Evolutionary conservation across 768 basidiomycete genomes (phyloP).

Genomic region (Punctularia strigosozonata): DNA sequence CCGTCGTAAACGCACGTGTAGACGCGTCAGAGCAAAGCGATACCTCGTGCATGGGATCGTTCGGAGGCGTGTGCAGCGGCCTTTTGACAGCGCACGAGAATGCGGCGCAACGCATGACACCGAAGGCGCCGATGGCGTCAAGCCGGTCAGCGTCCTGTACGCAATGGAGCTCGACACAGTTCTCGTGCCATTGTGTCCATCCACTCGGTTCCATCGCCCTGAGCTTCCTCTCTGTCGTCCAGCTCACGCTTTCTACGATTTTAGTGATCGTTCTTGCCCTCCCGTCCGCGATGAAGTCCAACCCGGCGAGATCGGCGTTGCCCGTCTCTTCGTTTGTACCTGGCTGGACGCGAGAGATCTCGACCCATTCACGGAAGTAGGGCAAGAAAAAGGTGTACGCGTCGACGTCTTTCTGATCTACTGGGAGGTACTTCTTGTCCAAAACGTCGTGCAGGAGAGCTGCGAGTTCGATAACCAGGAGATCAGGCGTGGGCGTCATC

Average conservation of each 20-base stretch:
- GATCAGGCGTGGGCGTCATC: constrained; percentile 37
- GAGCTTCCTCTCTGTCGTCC: constrained; percentile 72
- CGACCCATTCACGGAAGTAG: constrained; percentile 42
- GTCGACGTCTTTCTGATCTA: constrained; percentile 38
- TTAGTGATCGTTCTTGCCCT: constrained; percentile 41
- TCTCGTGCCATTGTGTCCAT: constrained; percentile 57
- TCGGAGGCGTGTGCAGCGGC: constrained; percentile 10
- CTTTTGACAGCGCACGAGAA: constrained; percentile 27
- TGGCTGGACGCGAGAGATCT: too few species aligned
- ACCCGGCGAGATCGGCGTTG: constrained; percentile 22
- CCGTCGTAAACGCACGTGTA: too few species aligned
- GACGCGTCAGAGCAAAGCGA: too few species aligned
- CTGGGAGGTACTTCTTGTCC: constrained; percentile 73
- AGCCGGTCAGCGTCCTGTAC: constrained; percentile 43
- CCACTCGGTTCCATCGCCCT: constrained; percentile 35
- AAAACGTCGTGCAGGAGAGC: constrained; percentile 85
- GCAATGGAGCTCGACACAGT: constrained; percentile 68
- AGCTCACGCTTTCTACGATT: constrained; percentile 74
- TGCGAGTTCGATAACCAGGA: constrained; percentile 70
- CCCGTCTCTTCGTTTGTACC: neutral
- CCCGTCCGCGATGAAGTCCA: constrained; percentile 50
- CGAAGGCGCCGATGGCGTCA: constrained; percentile 42
- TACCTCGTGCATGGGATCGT: too few species aligned
- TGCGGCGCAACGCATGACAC: constrained; percentile 36
- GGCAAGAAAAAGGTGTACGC: constrained; percentile 58